phyloP scores from a whole-genome alignment of 495 filamentous ascomycete species.

The Neurospora hispaniola region DNA sequence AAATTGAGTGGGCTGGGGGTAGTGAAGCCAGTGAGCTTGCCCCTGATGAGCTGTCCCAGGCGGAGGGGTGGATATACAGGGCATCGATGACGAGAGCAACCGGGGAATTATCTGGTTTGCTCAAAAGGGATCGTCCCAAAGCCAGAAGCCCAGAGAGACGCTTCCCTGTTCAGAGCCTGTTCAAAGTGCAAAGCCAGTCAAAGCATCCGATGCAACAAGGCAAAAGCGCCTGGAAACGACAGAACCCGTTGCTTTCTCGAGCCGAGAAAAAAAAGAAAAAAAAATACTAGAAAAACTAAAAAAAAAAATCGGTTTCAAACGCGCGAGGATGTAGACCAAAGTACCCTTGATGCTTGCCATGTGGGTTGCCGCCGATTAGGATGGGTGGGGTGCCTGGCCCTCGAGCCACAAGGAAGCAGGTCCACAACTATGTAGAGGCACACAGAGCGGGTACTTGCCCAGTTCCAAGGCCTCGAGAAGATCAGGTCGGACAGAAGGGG shows the following conservation, averaged over 20 bases:
- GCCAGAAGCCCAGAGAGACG: not conserved
- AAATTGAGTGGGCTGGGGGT: conserved; percentile 15
- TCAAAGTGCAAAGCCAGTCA: not conserved
- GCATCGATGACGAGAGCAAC: conserved; percentile 21
- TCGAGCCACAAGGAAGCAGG: conserved; percentile 8
- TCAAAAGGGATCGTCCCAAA: conserved; percentile 15
- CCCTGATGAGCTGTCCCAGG: conserved; percentile 10
- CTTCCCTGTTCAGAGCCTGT: not conserved
- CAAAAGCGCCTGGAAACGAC: conserved; percentile 1
- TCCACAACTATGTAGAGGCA: not conserved
- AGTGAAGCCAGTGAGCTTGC: conserved; percentile 8
- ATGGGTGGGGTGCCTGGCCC: conserved; percentile 13
- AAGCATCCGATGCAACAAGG: not conserved
- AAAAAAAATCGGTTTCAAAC: conserved; percentile 10
- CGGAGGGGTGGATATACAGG: conserved; percentile 24
- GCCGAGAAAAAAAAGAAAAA: conserved; percentile 9
- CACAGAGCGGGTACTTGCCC: conserved; percentile 9
- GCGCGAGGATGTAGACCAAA: not conserved
- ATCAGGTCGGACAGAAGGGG: conserved; percentile 13
- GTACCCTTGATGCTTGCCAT: conserved; percentile 36
- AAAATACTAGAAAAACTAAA: conserved; percentile 1
- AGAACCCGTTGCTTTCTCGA: conserved; percentile 4
- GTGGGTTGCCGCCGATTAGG: conserved; percentile 31
- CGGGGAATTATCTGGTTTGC: conserved; percentile 13
- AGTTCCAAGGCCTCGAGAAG: conserved; percentile 12